Conservation (phyloP, 2,329 filamentous ascomycete species). For the Colletotrichum scovillei region DNA sequence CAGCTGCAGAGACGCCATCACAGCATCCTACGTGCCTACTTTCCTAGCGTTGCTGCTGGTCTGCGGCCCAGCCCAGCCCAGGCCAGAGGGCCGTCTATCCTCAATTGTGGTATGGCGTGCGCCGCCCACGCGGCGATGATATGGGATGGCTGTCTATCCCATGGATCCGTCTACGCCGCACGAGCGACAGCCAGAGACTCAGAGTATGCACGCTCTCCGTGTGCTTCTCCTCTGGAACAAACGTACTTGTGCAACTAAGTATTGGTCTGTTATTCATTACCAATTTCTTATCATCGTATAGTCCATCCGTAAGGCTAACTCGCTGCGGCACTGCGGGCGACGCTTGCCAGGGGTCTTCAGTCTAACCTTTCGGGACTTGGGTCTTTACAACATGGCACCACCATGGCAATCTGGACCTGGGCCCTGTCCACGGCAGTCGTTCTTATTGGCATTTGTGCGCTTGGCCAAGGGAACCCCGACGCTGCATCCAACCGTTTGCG, state of each 20-base stretch:
- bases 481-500: constrained; percentile 21
- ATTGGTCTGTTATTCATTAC: constrained; percentile 18
- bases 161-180: constrained; percentile 27
- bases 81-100: constrained; percentile 16
- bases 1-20: constrained; percentile 24
- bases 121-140: constrained; percentile 10
- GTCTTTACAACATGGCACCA: constrained; percentile 31
- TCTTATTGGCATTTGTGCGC: constrained; percentile 28
- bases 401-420: constrained; percentile 26
- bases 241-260: constrained; percentile 1
- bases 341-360: constrained; percentile 17
- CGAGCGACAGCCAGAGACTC: neutral
- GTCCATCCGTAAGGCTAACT: constrained; percentile 33
- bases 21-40: neutral
- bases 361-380: constrained; percentile 30
- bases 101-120: neutral
- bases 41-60: constrained; percentile 23
- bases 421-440: constrained; percentile 30
- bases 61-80: constrained; percentile 16
- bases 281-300: constrained; percentile 20
- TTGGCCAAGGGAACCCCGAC: constrained; percentile 5
- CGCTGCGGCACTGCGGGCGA: constrained; percentile 29
- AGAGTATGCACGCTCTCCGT: constrained; percentile 14
- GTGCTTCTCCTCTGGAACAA: neutral
- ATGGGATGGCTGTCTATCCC: constrained; percentile 12